These are phyloP conservation scores for Aspergillus calidoustus DNA, from an alignment of 2,329 filamentous ascomycete genomes.

Conservation along the genomic window DNA sequence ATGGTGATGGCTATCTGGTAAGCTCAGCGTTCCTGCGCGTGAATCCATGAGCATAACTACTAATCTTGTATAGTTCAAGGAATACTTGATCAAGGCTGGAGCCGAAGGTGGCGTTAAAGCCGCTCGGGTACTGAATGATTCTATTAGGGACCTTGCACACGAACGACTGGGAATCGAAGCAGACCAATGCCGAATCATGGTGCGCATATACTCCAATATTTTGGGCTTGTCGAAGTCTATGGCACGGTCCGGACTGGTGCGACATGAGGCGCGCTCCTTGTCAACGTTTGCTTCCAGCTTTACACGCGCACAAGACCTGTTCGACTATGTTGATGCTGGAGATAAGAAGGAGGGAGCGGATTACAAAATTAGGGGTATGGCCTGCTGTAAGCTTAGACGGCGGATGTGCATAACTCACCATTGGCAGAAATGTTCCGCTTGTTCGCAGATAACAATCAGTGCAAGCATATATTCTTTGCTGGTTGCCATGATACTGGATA, in stretches of 20 bases:
- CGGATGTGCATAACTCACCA: not conserved
- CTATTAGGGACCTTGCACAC: conserved; percentile 53
- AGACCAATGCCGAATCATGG: conserved; percentile 58
- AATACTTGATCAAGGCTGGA: conserved; percentile 53
- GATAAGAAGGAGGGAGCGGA: conserved; percentile 64
- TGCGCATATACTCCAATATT: conserved; percentile 63
- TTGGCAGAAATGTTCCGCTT: conserved; percentile 47
- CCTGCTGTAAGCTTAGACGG: too few species aligned
- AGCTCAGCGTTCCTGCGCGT: conserved; percentile 1
- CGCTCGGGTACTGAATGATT: conserved; percentile 58
- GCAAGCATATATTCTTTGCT: conserved; percentile 68
- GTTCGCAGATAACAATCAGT: conserved; percentile 63
- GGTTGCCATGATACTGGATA: conserved; percentile 66
- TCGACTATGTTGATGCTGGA: conserved; percentile 66
- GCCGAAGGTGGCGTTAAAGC: conserved; percentile 61
- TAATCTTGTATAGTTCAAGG: conserved; percentile 59
- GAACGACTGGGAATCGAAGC: conserved; percentile 50
- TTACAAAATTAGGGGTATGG: conserved; percentile 61
- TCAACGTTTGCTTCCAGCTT: conserved; percentile 62
- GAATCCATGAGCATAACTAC: not conserved
- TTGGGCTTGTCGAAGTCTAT: conserved; percentile 57
- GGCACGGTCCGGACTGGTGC: conserved; percentile 54
- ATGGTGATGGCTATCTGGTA: conserved; percentile 63
- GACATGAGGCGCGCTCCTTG: conserved; percentile 61
- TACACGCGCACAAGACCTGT: conserved; percentile 60